Evolutionary conservation across 352 stramenopile genomes (phyloP).

Genomic region (Pythium coloratum): DNA sequence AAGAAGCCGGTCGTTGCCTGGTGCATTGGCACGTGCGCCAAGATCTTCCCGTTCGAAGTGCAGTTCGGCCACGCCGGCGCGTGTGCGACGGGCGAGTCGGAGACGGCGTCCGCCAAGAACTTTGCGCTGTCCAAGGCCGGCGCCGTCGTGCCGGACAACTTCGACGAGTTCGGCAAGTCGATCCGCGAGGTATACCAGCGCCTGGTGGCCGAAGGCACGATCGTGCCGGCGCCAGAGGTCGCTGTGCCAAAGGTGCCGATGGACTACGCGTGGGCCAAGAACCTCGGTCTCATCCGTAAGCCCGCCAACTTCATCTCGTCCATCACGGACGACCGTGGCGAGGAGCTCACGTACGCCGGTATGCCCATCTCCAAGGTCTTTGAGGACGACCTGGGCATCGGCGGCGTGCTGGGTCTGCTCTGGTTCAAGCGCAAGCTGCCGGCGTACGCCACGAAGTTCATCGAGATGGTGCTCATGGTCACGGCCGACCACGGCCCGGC

Average conservation of each 20-base stretch:
- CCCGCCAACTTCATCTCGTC: conserved; percentile 97
- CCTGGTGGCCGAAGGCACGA: conserved; percentile 73
- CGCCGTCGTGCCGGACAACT: conserved; percentile 92
- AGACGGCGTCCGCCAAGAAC: conserved; percentile 95
- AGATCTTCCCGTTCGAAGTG: conserved; percentile 97
- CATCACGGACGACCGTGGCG: conserved; percentile 97
- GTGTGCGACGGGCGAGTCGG: conserved; percentile 90
- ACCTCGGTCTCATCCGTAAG: conserved; percentile 95
- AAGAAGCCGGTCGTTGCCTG: conserved; percentile 97
- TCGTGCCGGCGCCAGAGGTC: conserved; percentile 88
- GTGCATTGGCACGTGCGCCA: conserved; percentile 97
- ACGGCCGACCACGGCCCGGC: conserved; percentile 96
- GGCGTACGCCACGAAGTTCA: conserved; percentile 93
- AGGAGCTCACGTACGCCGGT: conserved; percentile 94
- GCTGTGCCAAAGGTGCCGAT: conserved; percentile 95
- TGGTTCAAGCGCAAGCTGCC: conserved; percentile 95
- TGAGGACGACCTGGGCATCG: conserved; percentile 92
- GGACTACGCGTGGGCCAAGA: conserved; percentile 97
- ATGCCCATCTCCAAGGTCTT: conserved; percentile 97
- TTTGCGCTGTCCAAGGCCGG: conserved; percentile 86
- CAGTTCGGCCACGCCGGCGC: conserved; percentile 97
- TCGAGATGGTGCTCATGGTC: conserved; percentile 98
- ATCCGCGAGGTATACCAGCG: conserved; percentile 91
- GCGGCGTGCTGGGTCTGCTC: conserved; percentile 93
- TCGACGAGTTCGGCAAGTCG: conserved; percentile 93